Evolutionary conservation across 2,329 filamentous ascomycete species (phyloP).

Genomic region (Cercospora zeina): DNA sequence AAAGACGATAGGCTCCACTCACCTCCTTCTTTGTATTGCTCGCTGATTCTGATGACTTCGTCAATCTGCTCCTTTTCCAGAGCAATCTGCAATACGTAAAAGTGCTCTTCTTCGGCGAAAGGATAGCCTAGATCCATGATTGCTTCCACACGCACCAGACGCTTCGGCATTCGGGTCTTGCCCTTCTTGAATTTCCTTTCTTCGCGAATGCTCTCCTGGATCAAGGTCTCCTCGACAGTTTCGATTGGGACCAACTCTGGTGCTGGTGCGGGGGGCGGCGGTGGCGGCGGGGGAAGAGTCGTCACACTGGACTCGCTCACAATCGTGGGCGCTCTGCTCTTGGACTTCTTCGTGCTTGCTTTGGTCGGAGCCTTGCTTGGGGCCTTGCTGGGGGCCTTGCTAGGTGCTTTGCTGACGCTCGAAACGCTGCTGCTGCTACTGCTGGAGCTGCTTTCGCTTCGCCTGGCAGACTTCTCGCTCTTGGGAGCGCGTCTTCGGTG

Average conservation of each 20-base stretch:
- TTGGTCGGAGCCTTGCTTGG: slow-evolving; percentile 18
- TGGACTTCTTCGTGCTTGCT: slow-evolving; percentile 26
- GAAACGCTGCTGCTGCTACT: slow-evolving; percentile 32
- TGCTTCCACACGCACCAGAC: slow-evolving; percentile 76
- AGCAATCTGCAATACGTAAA: slow-evolving; percentile 78
- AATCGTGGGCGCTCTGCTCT: slow-evolving; percentile 25
- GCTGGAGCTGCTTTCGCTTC: slow-evolving; percentile 22
- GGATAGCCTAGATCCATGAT: slow-evolving; percentile 84
- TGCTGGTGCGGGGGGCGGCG: slow-evolving; percentile 15
- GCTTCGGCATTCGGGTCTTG: slow-evolving; percentile 82
- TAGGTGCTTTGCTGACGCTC: slow-evolving; percentile 26
- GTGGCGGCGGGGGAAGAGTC: slow-evolving; percentile 18
- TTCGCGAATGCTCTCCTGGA: slow-evolving; percentile 32
- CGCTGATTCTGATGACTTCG: slow-evolving; percentile 79
- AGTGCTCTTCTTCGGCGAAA: slow-evolving; percentile 82
- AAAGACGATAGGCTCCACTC: slow-evolving; percentile 27
- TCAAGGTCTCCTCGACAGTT: slow-evolving; percentile 26
- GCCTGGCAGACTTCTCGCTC: slow-evolving; percentile 26
- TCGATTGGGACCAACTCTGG: slow-evolving; percentile 1
- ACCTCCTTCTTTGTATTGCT: slow-evolving; percentile 62
- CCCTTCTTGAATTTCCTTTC: slow-evolving; percentile 59
- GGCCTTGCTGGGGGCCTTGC: slow-evolving; percentile 15
- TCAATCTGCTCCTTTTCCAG: slow-evolving; percentile 90
- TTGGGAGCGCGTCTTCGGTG: slow-evolving; percentile 33
- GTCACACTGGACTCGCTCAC: slow-evolving; percentile 31